These are phyloP conservation scores for Onygena corvina DNA, from an alignment of 2,329 filamentous ascomycete genomes.

Conservation along the genomic window DNA sequence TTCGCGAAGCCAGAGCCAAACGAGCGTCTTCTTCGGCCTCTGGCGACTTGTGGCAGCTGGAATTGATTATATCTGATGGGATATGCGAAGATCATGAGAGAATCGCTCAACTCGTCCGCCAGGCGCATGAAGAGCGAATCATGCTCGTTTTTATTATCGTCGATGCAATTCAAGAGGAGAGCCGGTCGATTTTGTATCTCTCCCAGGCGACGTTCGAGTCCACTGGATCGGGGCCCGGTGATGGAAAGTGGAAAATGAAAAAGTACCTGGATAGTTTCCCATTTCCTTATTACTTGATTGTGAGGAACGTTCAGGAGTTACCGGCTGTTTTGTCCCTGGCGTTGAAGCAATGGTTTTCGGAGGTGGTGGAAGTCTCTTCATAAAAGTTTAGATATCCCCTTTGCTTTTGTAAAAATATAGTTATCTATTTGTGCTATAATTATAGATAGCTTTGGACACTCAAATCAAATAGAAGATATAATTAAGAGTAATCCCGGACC, in stretches of 20 bases:
- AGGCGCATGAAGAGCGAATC: slow-evolving; percentile 84
- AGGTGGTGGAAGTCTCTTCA: slow-evolving; percentile 43
- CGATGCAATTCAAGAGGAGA: slow-evolving; percentile 46
- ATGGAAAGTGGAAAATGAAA: slow-evolving; percentile 63
- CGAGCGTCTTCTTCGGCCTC: slow-evolving; percentile 40
- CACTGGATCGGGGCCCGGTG: slow-evolving; percentile 48
- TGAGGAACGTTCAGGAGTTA: slow-evolving; percentile 81
- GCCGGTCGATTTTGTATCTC: slow-evolving; percentile 62
- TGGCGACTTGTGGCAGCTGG: slow-evolving; percentile 85
- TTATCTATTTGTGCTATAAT: not conserved
- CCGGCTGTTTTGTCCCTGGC: slow-evolving; percentile 77
- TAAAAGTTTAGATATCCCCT: slow-evolving; percentile 15
- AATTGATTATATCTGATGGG: slow-evolving; percentile 86
- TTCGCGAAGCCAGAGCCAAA: slow-evolving; percentile 61
- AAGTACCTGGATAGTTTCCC: slow-evolving; percentile 92
- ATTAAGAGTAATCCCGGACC: no score
- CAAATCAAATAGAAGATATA: no score
- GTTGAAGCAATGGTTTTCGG: slow-evolving; percentile 89
- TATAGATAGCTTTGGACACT: not conserved
- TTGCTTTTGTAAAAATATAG: not conserved
- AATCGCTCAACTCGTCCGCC: slow-evolving; percentile 68
- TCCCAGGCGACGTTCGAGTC: slow-evolving; percentile 73
- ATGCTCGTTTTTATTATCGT: slow-evolving; percentile 98
- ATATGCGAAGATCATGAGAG: slow-evolving; percentile 80
- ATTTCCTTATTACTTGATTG: slow-evolving; percentile 93